These are phyloP conservation scores for Otatea glauca DNA, from an alignment of 176 grass and related monocot species.

Conservation along the genomic window DNA sequence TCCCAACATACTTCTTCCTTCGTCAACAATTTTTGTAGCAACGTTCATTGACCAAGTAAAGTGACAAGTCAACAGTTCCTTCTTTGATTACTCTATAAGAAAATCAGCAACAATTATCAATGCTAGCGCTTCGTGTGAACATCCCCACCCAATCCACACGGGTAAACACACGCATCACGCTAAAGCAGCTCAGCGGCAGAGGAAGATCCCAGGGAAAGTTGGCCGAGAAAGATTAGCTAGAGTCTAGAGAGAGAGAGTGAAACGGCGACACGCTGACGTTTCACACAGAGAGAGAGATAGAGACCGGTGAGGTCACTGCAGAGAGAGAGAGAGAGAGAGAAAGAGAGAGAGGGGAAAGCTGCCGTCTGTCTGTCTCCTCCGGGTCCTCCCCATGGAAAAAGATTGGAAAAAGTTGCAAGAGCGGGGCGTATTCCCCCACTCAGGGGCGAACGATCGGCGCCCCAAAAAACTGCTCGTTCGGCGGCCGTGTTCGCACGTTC, in stretches of 20 bases:
- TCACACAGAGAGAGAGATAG: neutral
- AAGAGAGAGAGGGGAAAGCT: too few relatives aligned
- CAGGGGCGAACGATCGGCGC: neutral
- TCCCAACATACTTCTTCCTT: too few relatives aligned
- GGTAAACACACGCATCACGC: neutral
- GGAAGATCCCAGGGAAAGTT: neutral
- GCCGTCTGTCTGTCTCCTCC: neutral
- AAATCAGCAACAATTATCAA: neutral
- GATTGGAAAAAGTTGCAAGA: neutral
- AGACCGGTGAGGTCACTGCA: neutral
- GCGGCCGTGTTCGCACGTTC: too few relatives aligned
- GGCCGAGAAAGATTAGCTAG: neutral
- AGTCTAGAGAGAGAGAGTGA: neutral
- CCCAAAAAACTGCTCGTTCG: neutral
- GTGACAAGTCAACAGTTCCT: neutral
- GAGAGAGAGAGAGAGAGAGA: neutral
- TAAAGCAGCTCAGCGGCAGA: neutral
- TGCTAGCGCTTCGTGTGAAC: neutral
- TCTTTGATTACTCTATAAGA: neutral
- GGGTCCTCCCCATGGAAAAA: neutral
- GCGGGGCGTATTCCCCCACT: neutral
- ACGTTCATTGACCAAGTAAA: neutral
- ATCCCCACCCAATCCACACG: neutral
- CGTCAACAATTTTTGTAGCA: neutral
- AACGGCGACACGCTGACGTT: slow-evolving; percentile 9